A percentile compares a stretch with the other conserved stretches of the same genome.
Conservation (phyloP, 1,139 yeast species). For the Candida sanyaensis region DNA sequence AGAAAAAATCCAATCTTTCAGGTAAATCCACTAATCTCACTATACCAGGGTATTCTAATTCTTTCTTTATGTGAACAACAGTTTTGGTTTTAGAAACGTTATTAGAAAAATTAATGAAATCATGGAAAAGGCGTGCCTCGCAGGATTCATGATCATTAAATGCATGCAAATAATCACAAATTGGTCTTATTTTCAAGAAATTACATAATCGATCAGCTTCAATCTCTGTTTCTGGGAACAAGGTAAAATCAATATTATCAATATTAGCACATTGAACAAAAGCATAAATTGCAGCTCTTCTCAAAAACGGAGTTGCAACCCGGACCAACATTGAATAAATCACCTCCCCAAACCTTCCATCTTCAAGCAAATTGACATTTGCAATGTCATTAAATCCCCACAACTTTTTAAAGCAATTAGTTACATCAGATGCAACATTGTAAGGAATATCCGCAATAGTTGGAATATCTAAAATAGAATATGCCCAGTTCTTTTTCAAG, state of each 20-base stretch:
- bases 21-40: constrained; percentile 63
- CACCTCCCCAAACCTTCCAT: constrained; percentile 32
- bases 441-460: constrained; percentile 24
- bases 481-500: constrained; percentile 23
- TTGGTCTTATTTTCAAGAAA: constrained; percentile 52
- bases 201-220: constrained; percentile 63
- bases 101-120: constrained; percentile 19
- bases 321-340: constrained; percentile 59
- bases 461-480: constrained; percentile 37
- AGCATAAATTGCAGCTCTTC: constrained; percentile 65
- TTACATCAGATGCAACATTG: constrained; percentile 17
- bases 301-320: constrained; percentile 63
- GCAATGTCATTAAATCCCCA: constrained; percentile 9
- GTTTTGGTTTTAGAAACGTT: constrained; percentile 10
- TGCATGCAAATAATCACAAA: constrained; percentile 20
- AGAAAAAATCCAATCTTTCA: constrained; percentile 67
- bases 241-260: constrained; percentile 30
- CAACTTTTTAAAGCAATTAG: constrained; percentile 18
- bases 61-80: constrained; percentile 16
- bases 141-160: constrained; percentile 7
- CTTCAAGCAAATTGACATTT: constrained; percentile 13
- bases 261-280: constrained; percentile 58
- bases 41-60: constrained; percentile 69
- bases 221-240: constrained; percentile 24
- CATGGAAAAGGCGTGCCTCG: constrained; percentile 20